Evolutionary conservation across 306 rosid species (phyloP), one percentile per base, ranked within the genome.

Genomic region (Acacia crassicarpa): DNA sequence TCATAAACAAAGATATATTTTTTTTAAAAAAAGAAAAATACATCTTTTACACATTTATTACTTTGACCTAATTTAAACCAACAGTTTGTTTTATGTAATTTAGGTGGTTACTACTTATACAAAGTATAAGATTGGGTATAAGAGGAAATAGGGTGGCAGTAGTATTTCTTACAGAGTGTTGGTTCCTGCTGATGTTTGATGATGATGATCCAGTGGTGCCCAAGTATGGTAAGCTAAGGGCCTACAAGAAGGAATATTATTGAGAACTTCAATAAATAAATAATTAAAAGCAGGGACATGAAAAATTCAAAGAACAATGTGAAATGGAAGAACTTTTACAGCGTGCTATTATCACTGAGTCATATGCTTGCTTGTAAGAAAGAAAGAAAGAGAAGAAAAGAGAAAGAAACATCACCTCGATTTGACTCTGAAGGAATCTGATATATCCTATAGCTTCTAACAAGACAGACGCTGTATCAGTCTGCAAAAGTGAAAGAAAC

Each of bases 381-480:
- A 35, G 5, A 80, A 66, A 78, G 73, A 15, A 59, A 69, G 58
- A 6, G 35, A 76, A 56, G 73, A 43, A 13, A 46, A 9, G 53
- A 74, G 53, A 74, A 41, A 91, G 82, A 85, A 83, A 83, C 87
- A 83, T 87, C 86, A 93, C 99, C 99, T 92, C 97, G 89, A 95
- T 91, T 93, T 95, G 99, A 91, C 90, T 91, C 87, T 95, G 99
- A 85, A 95, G 99, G 99, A 95, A 95, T 92, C 99, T 92, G 89
- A 95, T 89, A 86, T 95, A 95, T 32, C 99, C 99, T 88, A 95
- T 92, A 84, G 99, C 91, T 88, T 95, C 99, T 92, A 95, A 95
- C 94, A 95, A 89, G 86, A 95, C 99, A 87, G 99, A 93, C n/a
- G 99, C 99, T 25, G 99, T 95, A 97, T 95, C 99, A 92, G 99